Evolutionary conservation across 2,329 filamentous ascomycete species (phyloP).

Genomic region (Elsinoe perseae): DNA sequence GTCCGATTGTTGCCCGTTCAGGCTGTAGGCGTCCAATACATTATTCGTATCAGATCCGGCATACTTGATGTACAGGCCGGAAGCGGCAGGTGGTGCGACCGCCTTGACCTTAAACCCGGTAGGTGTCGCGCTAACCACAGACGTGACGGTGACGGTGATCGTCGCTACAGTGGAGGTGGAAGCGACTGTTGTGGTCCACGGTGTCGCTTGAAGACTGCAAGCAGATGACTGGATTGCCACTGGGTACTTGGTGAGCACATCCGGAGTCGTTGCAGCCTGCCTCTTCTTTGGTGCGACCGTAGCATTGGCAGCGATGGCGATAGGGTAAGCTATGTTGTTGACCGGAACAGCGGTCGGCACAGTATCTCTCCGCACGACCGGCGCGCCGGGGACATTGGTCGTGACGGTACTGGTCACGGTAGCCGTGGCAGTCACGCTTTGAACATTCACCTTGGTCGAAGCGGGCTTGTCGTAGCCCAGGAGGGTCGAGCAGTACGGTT

Average conservation of each 20-base stretch:
- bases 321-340: neutral
- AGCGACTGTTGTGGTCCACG: slow-evolving; percentile 15
- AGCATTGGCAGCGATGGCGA: neutral
- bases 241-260: slow-evolving; percentile 19
- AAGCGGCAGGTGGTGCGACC: neutral
- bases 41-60: slow-evolving; percentile 2
- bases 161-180: slow-evolving; percentile 20
- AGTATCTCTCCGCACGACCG: neutral
- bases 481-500: slow-evolving; percentile 20
- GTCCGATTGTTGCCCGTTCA: slow-evolving; percentile 1
- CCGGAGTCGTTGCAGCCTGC: slow-evolving; percentile 10
- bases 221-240: slow-evolving; percentile 15
- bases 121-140: slow-evolving; percentile 21
- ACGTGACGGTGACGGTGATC: slow-evolving; percentile 13
- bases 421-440: slow-evolving; percentile 4
- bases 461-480: slow-evolving; percentile 19
- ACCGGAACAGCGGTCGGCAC: neutral
- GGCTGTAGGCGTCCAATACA: slow-evolving; percentile 5
- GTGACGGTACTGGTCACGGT: slow-evolving; percentile 11
- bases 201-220: slow-evolving; percentile 17
- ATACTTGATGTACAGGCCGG: slow-evolving; percentile 8
- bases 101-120: slow-evolving; percentile 8
- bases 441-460: slow-evolving; percentile 6
- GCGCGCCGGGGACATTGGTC: neutral
- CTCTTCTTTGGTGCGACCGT: neutral